Evolutionary conservation across 768 basidiomycete species (phyloP).

Genomic region (Pisolithus sp.): DNA sequence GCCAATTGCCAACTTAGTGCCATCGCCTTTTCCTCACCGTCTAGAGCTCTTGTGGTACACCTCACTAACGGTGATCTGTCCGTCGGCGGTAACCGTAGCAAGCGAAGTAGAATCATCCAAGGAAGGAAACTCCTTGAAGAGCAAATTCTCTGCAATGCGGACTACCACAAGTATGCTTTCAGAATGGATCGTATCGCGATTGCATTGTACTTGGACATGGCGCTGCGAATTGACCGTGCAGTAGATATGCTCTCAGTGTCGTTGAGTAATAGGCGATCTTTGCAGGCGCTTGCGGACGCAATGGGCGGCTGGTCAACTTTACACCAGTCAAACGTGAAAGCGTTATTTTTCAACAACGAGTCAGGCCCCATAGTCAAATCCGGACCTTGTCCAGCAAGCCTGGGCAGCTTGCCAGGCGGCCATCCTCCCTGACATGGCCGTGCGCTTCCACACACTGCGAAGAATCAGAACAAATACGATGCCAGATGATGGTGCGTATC

Average conservation of each 20-base stretch:
- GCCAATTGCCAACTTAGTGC: conserved; percentile 27
- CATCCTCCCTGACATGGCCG: conserved; percentile 16
- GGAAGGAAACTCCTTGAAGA: conserved; percentile 24
- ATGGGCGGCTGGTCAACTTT: conserved; percentile 34
- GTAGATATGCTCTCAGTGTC: conserved; percentile 38
- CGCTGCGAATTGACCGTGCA: conserved; percentile 27
- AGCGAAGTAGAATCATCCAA: conserved; percentile 1
- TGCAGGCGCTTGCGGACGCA: conserved; percentile 27
- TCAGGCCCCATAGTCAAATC: conserved; percentile 12
- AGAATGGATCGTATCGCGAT: conserved; percentile 40
- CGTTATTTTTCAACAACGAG: conserved; percentile 26
- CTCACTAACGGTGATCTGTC: conserved; percentile 6
- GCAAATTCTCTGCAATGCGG: conserved; percentile 25
- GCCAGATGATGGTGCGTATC: conserved; percentile 21
- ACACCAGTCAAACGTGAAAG: conserved; percentile 18
- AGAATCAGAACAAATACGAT: conserved; percentile 23
- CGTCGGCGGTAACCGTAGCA: not conserved
- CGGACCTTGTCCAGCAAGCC: too few relatives aligned
- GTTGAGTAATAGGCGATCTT: conserved; percentile 23
- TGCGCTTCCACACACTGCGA: conserved; percentile 1
- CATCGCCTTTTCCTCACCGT: conserved; percentile 35
- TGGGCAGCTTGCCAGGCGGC: conserved; percentile 33
- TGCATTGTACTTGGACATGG: conserved; percentile 35
- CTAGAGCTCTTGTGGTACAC: conserved; percentile 30
- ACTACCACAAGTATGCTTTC: conserved; percentile 34